Conservation (phyloP, 495 filamentous ascomycete genomes). For the Penicillium egyptiacum region DNA sequence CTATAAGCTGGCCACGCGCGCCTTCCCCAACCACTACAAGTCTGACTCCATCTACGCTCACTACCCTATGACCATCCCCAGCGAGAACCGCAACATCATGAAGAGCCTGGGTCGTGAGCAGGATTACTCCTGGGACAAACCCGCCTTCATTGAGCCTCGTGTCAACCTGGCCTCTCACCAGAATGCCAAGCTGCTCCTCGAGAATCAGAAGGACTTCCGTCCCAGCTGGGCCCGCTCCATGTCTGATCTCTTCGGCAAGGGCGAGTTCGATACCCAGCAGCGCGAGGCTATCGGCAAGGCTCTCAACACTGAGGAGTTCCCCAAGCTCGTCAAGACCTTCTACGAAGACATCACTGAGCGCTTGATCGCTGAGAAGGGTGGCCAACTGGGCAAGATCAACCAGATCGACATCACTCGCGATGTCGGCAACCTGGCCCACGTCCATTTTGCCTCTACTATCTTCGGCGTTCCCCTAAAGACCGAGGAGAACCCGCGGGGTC, state of each 20-base stretch:
- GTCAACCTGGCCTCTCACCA: conserved; percentile 60
- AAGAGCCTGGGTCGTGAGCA: conserved; percentile 67
- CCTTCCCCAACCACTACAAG: conserved; percentile 80
- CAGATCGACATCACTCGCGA: conserved; percentile 79
- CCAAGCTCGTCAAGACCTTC: conserved; percentile 53
- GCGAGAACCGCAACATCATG: conserved; percentile 72
- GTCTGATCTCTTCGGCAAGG: conserved; percentile 53
- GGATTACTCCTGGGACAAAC: conserved; percentile 70
- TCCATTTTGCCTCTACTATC: conserved; percentile 68
- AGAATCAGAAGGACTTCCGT: conserved; percentile 62
- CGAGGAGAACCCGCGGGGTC: conserved; percentile 62
- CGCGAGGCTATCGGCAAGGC: conserved; percentile 44
- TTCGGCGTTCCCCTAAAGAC: conserved; percentile 76
- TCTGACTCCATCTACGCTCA: conserved; percentile 82
- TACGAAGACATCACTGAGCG: conserved; percentile 61
- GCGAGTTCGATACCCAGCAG: conserved; percentile 51
- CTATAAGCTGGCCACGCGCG: conserved; percentile 77
- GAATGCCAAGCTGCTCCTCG: conserved; percentile 62
- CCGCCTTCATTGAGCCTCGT: conserved; percentile 49
- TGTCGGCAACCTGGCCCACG: conserved; percentile 70
- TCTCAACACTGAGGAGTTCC: conserved; percentile 49
- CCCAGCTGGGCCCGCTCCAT: conserved; percentile 60
- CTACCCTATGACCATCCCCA: conserved; percentile 78
- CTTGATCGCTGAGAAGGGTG: conserved; percentile 64
- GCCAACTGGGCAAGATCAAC: conserved; percentile 55